Evolutionary conservation across 2,329 filamentous ascomycete species (phyloP), one percentile per base, ranked within the genome.

Genomic region (Neophaeococcomyces aloes): DNA sequence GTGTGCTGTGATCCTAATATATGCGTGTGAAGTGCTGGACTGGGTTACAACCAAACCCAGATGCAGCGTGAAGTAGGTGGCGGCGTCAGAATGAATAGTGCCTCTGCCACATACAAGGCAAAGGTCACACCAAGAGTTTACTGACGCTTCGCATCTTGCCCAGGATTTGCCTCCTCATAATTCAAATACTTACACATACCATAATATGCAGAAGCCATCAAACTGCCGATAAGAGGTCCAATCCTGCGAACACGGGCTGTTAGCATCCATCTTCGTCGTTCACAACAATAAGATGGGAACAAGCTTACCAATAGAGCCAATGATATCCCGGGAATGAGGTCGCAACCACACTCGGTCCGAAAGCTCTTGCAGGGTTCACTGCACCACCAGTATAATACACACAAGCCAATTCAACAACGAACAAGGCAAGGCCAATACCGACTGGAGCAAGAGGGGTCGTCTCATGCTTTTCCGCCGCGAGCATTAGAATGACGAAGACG

Each of bases 401-500:
- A 61, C 69, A 69, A 3, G 66, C 60, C 41, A 76, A 46, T 46
- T 75, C 67, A 0, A 65, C 66, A 27, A 85, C 71, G 59, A 87
- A 86, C 43, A 86, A 69, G 0, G 81, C 69, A 1, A 85, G 61
- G 1, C 83, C 83, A 52, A 87, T 84, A 8, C 78, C 80, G 2
- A 86, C 64, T 0, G 83, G 82, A 0, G 82, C 82, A 2, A 86
- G 63, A 56, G 72, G 83, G 0, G 81, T 86, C 3, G 77, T 75
- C 29, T 78, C 76, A 59, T 86, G 81, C 63, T 87, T 85, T 58
- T 85, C 80, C 2, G 77, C 75, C 0, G 81, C 81, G 32, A 85
- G 68, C 74, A 85, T 81, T 57, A 79, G 74, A 23, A 83, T 73
- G 3, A 77, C 72, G 40, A 83, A 66, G 6, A 81, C 72, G 10